A percentile compares a stretch with the other conserved stretches of the same genome.
phyloP scores from a whole-genome alignment of 495 filamentous ascomycete species.

The Cairneyella variabilis region DNA sequence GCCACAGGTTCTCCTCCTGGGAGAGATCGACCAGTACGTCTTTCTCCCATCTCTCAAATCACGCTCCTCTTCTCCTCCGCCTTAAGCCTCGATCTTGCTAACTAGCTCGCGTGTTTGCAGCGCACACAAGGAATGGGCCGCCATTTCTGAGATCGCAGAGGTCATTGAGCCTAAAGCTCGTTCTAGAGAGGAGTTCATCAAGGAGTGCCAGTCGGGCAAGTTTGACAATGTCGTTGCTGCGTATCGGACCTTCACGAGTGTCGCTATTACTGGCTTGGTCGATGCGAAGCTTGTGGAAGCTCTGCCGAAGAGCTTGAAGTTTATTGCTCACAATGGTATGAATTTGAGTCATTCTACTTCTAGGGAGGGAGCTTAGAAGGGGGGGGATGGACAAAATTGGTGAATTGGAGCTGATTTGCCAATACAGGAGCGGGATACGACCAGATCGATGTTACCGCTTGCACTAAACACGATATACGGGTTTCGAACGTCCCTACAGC shows the following conservation, averaged over 20 bases:
- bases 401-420: conserved; percentile 4
- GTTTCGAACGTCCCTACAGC: conserved; percentile 81
- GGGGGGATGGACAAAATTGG: too few relatives aligned
- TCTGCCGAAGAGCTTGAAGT: conserved; percentile 51
- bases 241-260: conserved; percentile 75
- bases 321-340: conserved; percentile 50
- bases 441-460: conserved; percentile 68
- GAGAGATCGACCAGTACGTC: conserved; percentile 53
- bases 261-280: conserved; percentile 61
- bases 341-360: too few relatives aligned
- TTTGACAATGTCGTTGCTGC: conserved; percentile 63
- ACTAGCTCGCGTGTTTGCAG: conserved; percentile 18
- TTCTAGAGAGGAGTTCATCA: conserved; percentile 59
- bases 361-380: too few relatives aligned
- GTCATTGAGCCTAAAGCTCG: conserved; percentile 44
- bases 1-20: conserved; percentile 50
- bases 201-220: conserved; percentile 65
- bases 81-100: not conserved
- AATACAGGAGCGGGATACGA: conserved; percentile 71
- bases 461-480: conserved; percentile 57
- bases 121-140: conserved; percentile 45
- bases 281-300: conserved; percentile 62
- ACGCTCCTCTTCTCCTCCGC: not conserved
- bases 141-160: conserved; percentile 45
- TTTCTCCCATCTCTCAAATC: not conserved